These are phyloP conservation scores for Nicotiana tabacum DNA, from an alignment of 257 asterid species.

Conservation along the genomic window DNA sequence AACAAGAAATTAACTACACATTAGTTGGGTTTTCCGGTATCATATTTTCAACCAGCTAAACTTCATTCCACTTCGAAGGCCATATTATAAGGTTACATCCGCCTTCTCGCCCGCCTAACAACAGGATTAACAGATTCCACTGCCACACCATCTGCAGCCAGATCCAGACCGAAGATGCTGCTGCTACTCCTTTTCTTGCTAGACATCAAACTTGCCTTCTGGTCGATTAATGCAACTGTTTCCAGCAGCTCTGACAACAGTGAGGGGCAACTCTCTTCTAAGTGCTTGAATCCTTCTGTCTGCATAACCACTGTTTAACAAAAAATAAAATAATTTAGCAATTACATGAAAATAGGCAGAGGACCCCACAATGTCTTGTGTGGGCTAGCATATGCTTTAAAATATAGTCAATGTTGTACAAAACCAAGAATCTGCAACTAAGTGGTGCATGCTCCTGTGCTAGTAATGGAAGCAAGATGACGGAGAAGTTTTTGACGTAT, in stretches of 20 bases:
- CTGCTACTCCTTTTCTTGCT: constrained; percentile 85
- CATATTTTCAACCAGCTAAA: background rate
- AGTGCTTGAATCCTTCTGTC: constrained; percentile 65
- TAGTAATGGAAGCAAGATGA: background rate
- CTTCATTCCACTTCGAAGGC: background rate
- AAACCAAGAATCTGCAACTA: background rate
- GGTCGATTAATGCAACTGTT: constrained; percentile 74
- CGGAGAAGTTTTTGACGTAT: too few species aligned
- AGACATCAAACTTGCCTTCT: constrained; percentile 41
- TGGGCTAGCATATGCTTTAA: background rate
- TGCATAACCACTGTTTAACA: constrained; percentile 66
- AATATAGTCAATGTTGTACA: background rate
- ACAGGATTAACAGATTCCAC: constrained; percentile 51
- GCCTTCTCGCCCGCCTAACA: constrained; percentile 64
- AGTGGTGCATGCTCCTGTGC: background rate
- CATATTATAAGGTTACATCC: constrained; percentile 31
- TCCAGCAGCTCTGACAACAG: constrained; percentile 77
- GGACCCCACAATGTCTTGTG: background rate
- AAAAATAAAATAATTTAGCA: constrained; percentile 19
- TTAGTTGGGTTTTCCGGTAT: background rate
- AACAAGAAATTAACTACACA: background rate
- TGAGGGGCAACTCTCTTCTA: constrained; percentile 79
- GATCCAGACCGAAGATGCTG: constrained; percentile 75
- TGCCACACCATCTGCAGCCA: constrained; percentile 55
- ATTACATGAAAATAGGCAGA: background rate